Conservation (phyloP, 345 rosid genomes). For the Sisymbrium irio region DNA sequence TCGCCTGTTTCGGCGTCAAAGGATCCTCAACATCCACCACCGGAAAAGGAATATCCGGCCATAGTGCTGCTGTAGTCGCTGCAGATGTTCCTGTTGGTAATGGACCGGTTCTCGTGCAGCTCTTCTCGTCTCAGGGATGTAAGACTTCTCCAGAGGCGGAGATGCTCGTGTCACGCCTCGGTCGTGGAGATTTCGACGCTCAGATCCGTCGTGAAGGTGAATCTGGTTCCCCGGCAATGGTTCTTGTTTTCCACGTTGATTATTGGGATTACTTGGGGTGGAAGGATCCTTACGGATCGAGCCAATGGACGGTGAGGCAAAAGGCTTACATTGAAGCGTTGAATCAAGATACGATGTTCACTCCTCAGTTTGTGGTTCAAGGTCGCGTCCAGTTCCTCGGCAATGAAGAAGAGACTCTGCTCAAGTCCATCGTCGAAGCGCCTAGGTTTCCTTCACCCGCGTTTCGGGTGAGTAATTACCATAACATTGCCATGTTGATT, state of each 20-base stretch:
- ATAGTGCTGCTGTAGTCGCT: constrained; percentile 12
- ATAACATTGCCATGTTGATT: neutral
- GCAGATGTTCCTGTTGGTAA: constrained; percentile 42
- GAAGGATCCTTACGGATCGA: constrained; percentile 82
- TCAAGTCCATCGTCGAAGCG: constrained; percentile 51
- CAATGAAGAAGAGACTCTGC: constrained; percentile 59
- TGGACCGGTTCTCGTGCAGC: constrained; percentile 68
- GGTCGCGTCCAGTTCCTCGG: constrained; percentile 64
- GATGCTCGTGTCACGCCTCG: constrained; percentile 70
- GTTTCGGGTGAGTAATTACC: constrained; percentile 47
- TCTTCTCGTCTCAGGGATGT: constrained; percentile 90
- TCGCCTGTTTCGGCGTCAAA: constrained; percentile 54
- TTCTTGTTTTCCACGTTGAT: constrained; percentile 73
- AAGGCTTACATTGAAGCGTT: constrained; percentile 79
- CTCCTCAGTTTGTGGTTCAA: constrained; percentile 81
- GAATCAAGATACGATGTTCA: constrained; percentile 77
- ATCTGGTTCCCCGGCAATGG: constrained; percentile 50
- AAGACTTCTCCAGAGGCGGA: constrained; percentile 77
- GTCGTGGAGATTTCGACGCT: constrained; percentile 72
- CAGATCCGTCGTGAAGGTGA: constrained; percentile 23
- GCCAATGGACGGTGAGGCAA: constrained; percentile 79
- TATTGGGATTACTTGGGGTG: constrained; percentile 91
- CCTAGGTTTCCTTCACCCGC: constrained; percentile 62
- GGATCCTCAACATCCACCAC: constrained; percentile 24
- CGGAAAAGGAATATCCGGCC: constrained; percentile 14